phyloP scores from a whole-genome alignment of 2,329 filamentous ascomycete genomes.

The Colletotrichum spaethianum region DNA sequence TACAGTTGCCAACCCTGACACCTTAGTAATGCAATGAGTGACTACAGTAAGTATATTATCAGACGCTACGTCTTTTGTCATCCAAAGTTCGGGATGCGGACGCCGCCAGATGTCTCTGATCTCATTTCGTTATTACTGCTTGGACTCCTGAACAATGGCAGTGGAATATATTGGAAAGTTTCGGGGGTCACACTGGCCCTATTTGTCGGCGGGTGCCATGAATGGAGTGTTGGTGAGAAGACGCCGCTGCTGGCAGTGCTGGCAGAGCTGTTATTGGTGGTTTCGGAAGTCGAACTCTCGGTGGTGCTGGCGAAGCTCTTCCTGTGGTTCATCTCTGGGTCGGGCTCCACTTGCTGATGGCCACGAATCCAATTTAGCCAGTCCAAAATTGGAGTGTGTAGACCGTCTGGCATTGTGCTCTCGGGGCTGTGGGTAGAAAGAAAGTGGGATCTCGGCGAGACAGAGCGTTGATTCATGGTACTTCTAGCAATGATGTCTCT shows the following conservation, averaged over 20 bases:
- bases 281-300: conserved; percentile 9
- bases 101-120: background rate
- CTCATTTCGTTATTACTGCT: background rate
- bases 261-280: conserved; percentile 8
- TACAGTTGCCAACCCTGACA: background rate
- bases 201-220: conserved; percentile 11
- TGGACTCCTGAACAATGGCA: conserved; percentile 9
- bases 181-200: background rate
- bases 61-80: background rate
- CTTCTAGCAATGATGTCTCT: conserved; percentile 28
- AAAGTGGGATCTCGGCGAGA: background rate
- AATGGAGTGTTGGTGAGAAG: conserved; percentile 28
- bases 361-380: conserved; percentile 33
- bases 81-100: background rate
- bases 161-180: conserved; percentile 4
- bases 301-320: conserved; percentile 32
- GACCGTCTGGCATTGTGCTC: conserved; percentile 13
- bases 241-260: conserved; percentile 33
- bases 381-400: conserved; percentile 31
- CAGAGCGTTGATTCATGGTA: conserved; percentile 2
- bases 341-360: conserved; percentile 19
- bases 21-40: conserved; percentile 9
- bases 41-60: background rate
- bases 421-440: background rate
- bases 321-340: conserved; percentile 35